These are phyloP conservation scores for Fusarium fujikuroi DNA, from an alignment of 2,329 filamentous ascomycete genomes.

Conservation along the genomic window DNA sequence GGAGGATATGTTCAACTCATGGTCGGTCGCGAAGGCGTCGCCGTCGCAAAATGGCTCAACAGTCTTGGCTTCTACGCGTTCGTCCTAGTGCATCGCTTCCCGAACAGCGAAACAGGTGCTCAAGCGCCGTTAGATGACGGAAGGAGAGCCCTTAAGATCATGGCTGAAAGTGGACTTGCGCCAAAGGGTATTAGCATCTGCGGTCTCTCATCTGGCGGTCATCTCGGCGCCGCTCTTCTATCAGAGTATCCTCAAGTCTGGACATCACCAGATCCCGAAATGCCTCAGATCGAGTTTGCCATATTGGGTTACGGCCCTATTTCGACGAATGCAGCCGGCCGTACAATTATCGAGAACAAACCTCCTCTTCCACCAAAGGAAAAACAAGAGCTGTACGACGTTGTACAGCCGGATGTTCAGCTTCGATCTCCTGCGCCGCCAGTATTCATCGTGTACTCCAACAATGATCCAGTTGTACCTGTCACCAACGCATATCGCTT, in stretches of 20 bases:
- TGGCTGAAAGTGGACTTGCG: slow-evolving; percentile 18
- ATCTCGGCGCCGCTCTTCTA: slow-evolving; percentile 36
- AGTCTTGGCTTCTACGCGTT: slow-evolving; percentile 39
- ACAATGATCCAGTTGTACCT: slow-evolving; percentile 39
- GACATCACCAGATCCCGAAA: slow-evolving; percentile 23
- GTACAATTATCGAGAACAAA: slow-evolving; percentile 35
- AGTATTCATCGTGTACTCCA: slow-evolving; percentile 36
- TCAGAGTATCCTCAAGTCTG: slow-evolving; percentile 34
- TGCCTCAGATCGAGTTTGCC: slow-evolving; percentile 24
- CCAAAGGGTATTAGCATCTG: slow-evolving; percentile 31
- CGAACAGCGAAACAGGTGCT: slow-evolving; percentile 12
- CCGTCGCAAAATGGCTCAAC: slow-evolving; percentile 37
- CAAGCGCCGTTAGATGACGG: slow-evolving; percentile 39
- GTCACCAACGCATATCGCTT: slow-evolving; percentile 37
- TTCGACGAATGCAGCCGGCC: slow-evolving; percentile 35
- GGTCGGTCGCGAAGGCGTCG: slow-evolving; percentile 37
- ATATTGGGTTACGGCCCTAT: slow-evolving; percentile 39
- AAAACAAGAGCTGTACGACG: slow-evolving; percentile 36
- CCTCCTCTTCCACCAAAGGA: slow-evolving; percentile 32
- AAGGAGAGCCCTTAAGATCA: slow-evolving; percentile 34
- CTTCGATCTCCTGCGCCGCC: slow-evolving; percentile 24
- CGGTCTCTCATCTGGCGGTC: slow-evolving; percentile 38
- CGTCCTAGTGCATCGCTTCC: slow-evolving; percentile 41
- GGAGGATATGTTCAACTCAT: slow-evolving; percentile 40
- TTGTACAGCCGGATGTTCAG: slow-evolving; percentile 36